Evolutionary conservation across 73 alveolate genomes (phyloP).

Genomic region (Tetrahymena malaccensis): DNA sequence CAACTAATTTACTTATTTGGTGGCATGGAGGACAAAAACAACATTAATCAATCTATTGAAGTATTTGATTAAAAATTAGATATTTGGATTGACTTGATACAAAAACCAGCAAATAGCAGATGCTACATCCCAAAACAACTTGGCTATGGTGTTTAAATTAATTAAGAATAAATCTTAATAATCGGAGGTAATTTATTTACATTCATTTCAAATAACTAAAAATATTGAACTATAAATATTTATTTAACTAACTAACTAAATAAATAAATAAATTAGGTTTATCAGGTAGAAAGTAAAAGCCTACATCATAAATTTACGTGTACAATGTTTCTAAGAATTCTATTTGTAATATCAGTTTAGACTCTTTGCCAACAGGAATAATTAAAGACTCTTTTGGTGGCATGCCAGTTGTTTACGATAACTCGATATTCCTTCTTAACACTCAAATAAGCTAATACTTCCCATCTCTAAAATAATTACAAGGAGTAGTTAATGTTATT

Average conservation of each 20-base stretch:
- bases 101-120: not conserved
- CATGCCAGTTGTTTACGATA: not conserved
- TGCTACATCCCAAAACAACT: not conserved
- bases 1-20: not conserved
- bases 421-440: not conserved
- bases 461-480: not conserved
- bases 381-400: not conserved
- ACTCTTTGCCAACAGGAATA: not conserved
- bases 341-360: not conserved
- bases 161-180: not conserved
- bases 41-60: not conserved
- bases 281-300: not conserved
- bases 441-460: not conserved
- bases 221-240: not conserved
- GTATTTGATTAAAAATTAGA: not conserved
- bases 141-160: not conserved
- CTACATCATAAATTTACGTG: not conserved
- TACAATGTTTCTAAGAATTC: not conserved
- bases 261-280: not conserved
- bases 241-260: too few species aligned
- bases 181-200: not conserved
- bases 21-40: not conserved
- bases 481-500: not conserved
- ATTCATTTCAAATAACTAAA: not conserved
- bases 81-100: not conserved